Conservation (phyloP, 1,139 yeast species). For the Meyerozyma sp. region DNA sequence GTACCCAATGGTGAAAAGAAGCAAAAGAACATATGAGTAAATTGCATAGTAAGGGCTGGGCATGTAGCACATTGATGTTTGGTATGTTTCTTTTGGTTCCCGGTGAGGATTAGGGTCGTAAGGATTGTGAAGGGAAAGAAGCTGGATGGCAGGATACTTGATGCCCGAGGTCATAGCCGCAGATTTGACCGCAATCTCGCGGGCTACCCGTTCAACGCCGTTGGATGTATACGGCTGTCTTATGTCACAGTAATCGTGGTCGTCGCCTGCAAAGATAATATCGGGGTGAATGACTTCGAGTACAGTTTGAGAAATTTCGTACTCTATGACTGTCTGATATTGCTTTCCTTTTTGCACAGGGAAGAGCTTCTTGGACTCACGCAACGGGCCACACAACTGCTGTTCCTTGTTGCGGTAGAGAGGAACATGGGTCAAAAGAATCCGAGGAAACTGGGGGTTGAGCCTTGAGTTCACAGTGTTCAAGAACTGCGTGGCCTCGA, state of each 20-base stretch:
- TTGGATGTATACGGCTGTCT: conserved; percentile 44
- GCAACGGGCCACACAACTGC: conserved; percentile 59
- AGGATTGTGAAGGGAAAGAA: conserved; percentile 64
- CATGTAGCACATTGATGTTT: conserved; percentile 61
- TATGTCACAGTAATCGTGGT: conserved; percentile 90
- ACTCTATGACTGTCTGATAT: conserved; percentile 70
- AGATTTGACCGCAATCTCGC: conserved; percentile 84
- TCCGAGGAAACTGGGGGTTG: conserved; percentile 47
- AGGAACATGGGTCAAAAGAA: conserved; percentile 79
- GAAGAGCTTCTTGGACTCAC: conserved; percentile 60
- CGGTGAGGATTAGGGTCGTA: conserved; percentile 7
- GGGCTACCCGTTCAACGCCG: conserved; percentile 34
- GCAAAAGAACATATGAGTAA: conserved; percentile 25
- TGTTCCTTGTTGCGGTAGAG: conserved; percentile 50
- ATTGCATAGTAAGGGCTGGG: conserved; percentile 64
- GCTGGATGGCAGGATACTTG: conserved; percentile 75
- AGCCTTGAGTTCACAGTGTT: conserved; percentile 14
- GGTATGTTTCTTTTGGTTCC: conserved; percentile 21
- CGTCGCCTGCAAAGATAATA: conserved; percentile 85
- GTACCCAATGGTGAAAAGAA: conserved; percentile 7
- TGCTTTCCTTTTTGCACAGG: conserved; percentile 71
- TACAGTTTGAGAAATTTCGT: conserved; percentile 52
- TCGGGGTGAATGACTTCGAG: conserved; percentile 56
- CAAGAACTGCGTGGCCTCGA: conserved; percentile 23
- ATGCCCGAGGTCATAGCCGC: conserved; percentile 94